These are phyloP conservation scores for Wickerhamomyces bisporus DNA, from an alignment of 805 yeast species.

Conservation along the genomic window DNA sequence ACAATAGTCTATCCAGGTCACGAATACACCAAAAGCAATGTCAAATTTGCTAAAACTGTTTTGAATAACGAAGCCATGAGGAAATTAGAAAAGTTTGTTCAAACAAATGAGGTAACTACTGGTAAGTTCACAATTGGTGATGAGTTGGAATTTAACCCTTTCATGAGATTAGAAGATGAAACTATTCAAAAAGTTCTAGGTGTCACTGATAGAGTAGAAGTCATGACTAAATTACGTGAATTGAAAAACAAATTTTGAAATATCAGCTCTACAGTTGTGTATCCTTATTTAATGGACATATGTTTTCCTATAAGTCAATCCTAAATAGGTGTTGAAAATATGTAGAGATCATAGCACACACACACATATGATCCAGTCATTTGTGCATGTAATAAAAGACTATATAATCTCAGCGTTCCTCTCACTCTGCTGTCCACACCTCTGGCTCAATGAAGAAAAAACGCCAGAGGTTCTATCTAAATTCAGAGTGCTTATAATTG, in stretches of 20 bases:
- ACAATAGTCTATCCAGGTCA: slow-evolving; percentile 91
- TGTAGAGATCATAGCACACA: slow-evolving; percentile 1
- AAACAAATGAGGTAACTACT: slow-evolving; percentile 65
- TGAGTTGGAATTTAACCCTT: slow-evolving; percentile 82
- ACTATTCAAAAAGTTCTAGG: slow-evolving; percentile 57
- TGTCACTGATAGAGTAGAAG: slow-evolving; percentile 39
- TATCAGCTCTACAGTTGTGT: neutral
- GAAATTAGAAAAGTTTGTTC: slow-evolving; percentile 45
- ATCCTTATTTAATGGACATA: neutral
- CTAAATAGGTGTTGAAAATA: no score
- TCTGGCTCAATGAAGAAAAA: slow-evolving; percentile 25
- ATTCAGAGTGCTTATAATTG: slow-evolving; percentile 27
- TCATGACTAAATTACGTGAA: slow-evolving; percentile 70
- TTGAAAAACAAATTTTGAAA: slow-evolving; percentile 54
- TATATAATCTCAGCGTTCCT: slow-evolving; percentile 19
- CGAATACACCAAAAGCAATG: slow-evolving; percentile 85
- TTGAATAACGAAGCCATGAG: slow-evolving; percentile 40
- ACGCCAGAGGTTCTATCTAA: slow-evolving; percentile 36
- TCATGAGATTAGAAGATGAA: slow-evolving; percentile 72
- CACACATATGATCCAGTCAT: neutral
- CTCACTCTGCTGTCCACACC: slow-evolving; percentile 52
- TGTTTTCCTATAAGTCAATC: no score
- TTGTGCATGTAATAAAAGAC: neutral
- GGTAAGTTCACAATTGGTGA: slow-evolving; percentile 83
- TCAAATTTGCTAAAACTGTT: slow-evolving; percentile 67